Conservation (phyloP, 345 rosid species). For the Syzygium aqueum region DNA sequence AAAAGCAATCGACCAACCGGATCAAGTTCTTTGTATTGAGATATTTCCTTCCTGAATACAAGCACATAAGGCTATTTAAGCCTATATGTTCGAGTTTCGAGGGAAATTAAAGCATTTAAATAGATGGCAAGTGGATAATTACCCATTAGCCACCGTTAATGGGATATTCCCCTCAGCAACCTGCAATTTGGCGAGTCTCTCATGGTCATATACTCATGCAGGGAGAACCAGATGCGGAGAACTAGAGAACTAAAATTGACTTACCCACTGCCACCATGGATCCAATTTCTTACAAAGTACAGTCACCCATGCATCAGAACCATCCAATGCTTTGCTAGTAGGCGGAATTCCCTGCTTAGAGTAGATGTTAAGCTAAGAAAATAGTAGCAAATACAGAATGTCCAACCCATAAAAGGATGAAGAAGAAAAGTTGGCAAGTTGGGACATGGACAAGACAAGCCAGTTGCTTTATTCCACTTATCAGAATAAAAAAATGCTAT, state of each 20-base stretch:
- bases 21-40: conserved; percentile 50
- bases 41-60: conserved; percentile 53
- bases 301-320: conserved; percentile 68
- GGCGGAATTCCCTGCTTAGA: conserved; percentile 66
- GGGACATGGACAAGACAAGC: not conserved
- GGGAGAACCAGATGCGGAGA: not conserved
- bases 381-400: not conserved
- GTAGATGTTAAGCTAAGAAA: not conserved
- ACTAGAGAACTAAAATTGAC: not conserved
- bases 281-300: conserved; percentile 64
- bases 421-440: not conserved
- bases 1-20: conserved; percentile 48
- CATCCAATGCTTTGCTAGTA: conserved; percentile 37
- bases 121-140: not conserved
- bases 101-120: not conserved
- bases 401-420: not conserved
- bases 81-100: not conserved
- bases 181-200: conserved; percentile 16
- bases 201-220: not conserved
- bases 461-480: not conserved
- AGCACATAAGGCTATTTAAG: conserved; percentile 1
- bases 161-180: conserved; percentile 79
- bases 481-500: not conserved
- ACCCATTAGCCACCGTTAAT: conserved; percentile 53
- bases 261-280: conserved; percentile 85